Evolutionary conservation across 257 asterid genomes (phyloP), one percentile per base, ranked within the genome.

Genomic region (Paulownia fortunei): DNA sequence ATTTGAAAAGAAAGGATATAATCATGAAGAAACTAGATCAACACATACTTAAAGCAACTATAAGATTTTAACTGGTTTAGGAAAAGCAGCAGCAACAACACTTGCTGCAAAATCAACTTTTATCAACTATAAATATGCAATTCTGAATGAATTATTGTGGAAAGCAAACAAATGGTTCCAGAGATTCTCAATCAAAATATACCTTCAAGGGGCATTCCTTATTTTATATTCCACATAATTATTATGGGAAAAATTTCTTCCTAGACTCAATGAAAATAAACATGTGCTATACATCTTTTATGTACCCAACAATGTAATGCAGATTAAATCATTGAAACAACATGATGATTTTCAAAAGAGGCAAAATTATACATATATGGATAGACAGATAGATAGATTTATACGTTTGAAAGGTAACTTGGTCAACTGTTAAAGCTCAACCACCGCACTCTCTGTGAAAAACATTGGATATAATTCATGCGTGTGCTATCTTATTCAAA

Each of bases 11-110:
- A 63, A 5, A 23, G 73, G 23, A n/a, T 34, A 18, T n/a, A 21
- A 55, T 30, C 76, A 34, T 54, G 44, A 34, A 1, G 41, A 81
- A 71, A n/a, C 66, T 51, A 46, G 66, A 63, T 49, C 11, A 61
- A 34, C 6, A 62, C 11, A 77, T 52, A 49, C 41, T 44, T 41
- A 41, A 44, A 30, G n/a, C 54, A 21, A 34, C 12, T 36, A 34
- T 16, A 41, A 32, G 56, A 67, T 18, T 30, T 18, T 36, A 37
- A 60, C 44, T 2, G 1, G 52, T 12, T 0, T n/a, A n/a, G n/a
- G 11, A n/a, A 52, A 15, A 64, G n/a, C n/a, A 32, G 32, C 13
- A 51, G 72, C 16, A 42, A 54, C 13, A 42, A 71, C 55, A 26
- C 21, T n/a, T 7, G 46, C 60, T 44, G 72, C 8, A 73, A 80